Evolutionary conservation across 1,284 basidiomycete genomes (phyloP).

Genomic region (Heliocybe sulcata): DNA sequence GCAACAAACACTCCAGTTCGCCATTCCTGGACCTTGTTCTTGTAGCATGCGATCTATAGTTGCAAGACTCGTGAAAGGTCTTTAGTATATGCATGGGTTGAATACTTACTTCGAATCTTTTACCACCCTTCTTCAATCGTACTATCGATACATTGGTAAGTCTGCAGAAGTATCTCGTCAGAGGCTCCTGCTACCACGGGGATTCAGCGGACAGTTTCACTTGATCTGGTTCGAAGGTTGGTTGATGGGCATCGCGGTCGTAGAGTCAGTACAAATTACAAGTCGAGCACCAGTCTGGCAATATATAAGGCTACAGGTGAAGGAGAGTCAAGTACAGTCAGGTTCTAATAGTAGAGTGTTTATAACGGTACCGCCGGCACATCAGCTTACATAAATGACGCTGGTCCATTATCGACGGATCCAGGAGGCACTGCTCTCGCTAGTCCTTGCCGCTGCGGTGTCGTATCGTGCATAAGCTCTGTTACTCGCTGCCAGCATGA

Average conservation of each 20-base stretch:
- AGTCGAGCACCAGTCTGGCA: too few relatives aligned
- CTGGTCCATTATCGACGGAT: background rate
- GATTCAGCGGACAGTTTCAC: constrained; percentile 28
- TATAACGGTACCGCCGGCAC: background rate
- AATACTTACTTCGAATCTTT: constrained; percentile 83
- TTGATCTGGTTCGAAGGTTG: constrained; percentile 88
- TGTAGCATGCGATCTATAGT: constrained; percentile 93
- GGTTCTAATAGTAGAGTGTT: too few relatives aligned
- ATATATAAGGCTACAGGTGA: too few relatives aligned
- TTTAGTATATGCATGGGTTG: background rate
- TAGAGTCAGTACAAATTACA: constrained; percentile 10
- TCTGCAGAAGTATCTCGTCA: constrained; percentile 30
- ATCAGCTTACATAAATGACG: background rate
- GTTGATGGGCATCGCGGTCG: constrained; percentile 47
- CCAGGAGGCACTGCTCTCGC: background rate
- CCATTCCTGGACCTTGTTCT: constrained; percentile 99
- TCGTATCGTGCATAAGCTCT: background rate
- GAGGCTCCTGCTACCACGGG: constrained; percentile 1
- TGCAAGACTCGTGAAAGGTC: constrained; percentile 5
- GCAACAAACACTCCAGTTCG: constrained; percentile 79
- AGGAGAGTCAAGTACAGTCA: too few relatives aligned
- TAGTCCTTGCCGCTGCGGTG: background rate
- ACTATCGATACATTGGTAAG: constrained; percentile 97
- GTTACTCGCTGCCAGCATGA: constrained; percentile 42
- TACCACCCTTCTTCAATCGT: constrained; percentile 92